Evolutionary conservation across 2,329 filamentous ascomycete genomes (phyloP), one percentile per base, ranked within the genome.

Genomic region (Sclerotinia spermophila): DNA sequence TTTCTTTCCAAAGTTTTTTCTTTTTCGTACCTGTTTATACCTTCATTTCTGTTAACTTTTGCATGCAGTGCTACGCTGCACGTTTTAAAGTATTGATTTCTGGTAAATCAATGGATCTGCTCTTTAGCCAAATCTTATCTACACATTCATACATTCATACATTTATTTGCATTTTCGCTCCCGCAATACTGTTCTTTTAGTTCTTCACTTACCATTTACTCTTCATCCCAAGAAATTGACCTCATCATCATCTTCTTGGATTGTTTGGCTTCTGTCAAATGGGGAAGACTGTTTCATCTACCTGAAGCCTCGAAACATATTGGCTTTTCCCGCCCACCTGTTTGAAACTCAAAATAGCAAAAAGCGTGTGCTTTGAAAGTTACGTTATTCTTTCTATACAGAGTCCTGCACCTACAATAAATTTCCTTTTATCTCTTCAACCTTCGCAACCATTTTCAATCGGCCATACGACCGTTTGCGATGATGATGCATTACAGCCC

Each of bases 61-160:
- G 24, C 24, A 19, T 27, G 61, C 24, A 38, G 61, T 65, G 61
- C 33, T 53, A 13, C n/a, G 27, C 27, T 45, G 44, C 44, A 5
- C 19, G 44, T 65, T n/a, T 8, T 19, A 19, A 11, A n/a, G 33
- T 65, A 11, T 51, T 51, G 44, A 65, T 65, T 64, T 65, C 24
- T 65, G 61, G 61, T 51, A 65, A 65, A 65, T 65, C 44, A 27
- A 38, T 24, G 38, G 56, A 59, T 65, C 44, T 65, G 15, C 44
- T 38, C 11, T 38, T 38, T 33, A 17, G 48, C 45, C 3, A 24
- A 11, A 65, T 65, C 33, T 59, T 59, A 59, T 38, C 48, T 53
- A 53, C 2, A 53, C 48, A 13, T 53, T 53, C 48, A 53, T 59
- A 59, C n/a, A 38, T 48, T 51, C 24, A 62, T 62, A 24, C 55